Evolutionary conservation across 2,329 filamentous ascomycete species (phyloP), one percentile per base, ranked within the genome.

Genomic region (Phaeosphaeriaceae sp.): DNA sequence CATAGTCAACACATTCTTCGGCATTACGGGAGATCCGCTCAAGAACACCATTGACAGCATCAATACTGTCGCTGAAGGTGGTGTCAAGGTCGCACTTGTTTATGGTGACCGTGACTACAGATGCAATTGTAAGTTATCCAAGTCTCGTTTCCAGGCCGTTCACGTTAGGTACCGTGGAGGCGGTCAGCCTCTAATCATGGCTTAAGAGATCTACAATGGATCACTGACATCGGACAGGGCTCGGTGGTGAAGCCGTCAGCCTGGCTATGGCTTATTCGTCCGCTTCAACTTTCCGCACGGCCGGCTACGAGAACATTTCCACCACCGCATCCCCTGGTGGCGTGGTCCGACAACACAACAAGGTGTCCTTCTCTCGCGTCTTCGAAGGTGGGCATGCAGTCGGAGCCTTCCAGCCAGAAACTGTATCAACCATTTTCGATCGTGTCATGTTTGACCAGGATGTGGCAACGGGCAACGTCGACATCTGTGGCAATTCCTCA

Each of bases 391-490:
- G 79, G 1, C 79, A 81, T 55, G 71, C 76, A 50, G 74, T 79
- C 4, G 75, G 76, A 0, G 77, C 67, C 61, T 80, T 78, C 62
- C 79, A 81, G 59, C 77, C 76, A 35, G 64, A 85, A 64, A 83
- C 83, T 0, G 79, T 79, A 0, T 85, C 83, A 56, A 80, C 79
- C 3, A 77, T 85, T 55, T 85, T 85, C 68, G 78, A 80, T 7
- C 78, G 84, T 11, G 78, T 79, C 11, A 75, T 84, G 63, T 56
- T 66, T 3, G 76, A 79, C 24, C 65, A 73, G 26, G 82, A 85
- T 55, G 73, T 87, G 54, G 80, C 80, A 15, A 82, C 81, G 1
- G 83, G 83, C 5, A 68, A 63, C 7, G 42, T 55, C 10, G 49
- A 40, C 10, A 52, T 50, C 13, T 32, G 19, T 2, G 21, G 42